Evolutionary conservation across 1,284 basidiomycete species (phyloP), one percentile per base, ranked within the genome.

Genomic region (Violaceomyces palustris): DNA sequence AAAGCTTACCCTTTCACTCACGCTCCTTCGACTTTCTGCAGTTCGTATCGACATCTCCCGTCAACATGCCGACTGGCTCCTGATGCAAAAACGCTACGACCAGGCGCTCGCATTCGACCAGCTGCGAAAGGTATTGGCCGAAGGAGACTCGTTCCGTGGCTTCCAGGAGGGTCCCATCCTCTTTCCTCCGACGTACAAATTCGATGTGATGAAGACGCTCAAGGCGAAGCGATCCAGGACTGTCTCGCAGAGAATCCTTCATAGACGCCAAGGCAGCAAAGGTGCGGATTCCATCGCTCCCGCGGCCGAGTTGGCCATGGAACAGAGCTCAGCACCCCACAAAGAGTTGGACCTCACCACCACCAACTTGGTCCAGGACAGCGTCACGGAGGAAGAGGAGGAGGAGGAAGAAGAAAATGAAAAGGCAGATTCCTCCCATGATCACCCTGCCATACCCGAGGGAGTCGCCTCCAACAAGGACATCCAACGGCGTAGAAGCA

Each of bases 71-170:
- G 79, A 80, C 50, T 80, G 78, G 78, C 72, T 80, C 26, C 69
- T 79, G 26, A 75, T 77, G 53, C 73, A 76, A 35, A 77, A 78
- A 45, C 55, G 54, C 37, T 69, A 71, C 45, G 55, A 71, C 22
- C 56, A 81, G 8, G 78, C 78, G 0, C 64, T 80, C 11, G 75
- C 74, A 38, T 90, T 90, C 67, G 87, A 90, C 67, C 87, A 90
- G 64, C 77, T 90, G 5, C 80, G 79, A 18, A 80, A 79, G 33
- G 75, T 86, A n/a, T 84, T 90, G 81, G 75, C 78, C 30, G 70
- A 75, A 7, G 75, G 75, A 5, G 79, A 80, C 1, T 76, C 77
- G 1, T 75, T 78, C 43, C 67, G 72, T 19, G 86, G 85, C 7
- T 89, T 89, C 65, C 64, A 75, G 8, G 87, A 70, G 45, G 66